Conservation (phyloP, 2,329 filamentous ascomycete species). For the Clonostachys rosea region DNA sequence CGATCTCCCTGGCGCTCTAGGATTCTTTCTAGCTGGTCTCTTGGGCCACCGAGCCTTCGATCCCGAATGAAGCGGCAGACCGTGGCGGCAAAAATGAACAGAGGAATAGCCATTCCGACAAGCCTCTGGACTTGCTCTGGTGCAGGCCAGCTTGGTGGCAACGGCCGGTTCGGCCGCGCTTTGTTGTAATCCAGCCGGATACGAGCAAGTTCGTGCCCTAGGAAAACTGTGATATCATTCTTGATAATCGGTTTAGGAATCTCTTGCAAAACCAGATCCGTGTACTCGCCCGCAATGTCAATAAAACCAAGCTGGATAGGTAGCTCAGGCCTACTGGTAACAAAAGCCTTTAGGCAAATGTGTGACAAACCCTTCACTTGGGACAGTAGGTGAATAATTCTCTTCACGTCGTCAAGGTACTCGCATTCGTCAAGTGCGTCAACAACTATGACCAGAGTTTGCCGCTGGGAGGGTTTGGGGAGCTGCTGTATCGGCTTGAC, state of each 20-base stretch:
- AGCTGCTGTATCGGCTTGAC: not conserved
- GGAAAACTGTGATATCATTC: conserved; percentile 23
- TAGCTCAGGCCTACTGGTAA: conserved; percentile 11
- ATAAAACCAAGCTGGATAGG: conserved; percentile 25
- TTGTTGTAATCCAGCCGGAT: conserved; percentile 16
- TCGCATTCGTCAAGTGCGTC: conserved; percentile 1
- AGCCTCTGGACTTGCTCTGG: conserved; percentile 4
- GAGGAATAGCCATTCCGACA: conserved; percentile 15
- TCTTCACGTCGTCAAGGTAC: not conserved
- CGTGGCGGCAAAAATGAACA: conserved; percentile 24
- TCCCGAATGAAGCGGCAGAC: conserved; percentile 8
- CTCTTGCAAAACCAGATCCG: conserved; percentile 25
- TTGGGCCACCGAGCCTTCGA: conserved; percentile 6
- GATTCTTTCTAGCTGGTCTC: not conserved
- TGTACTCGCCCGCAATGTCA: conserved; percentile 16
- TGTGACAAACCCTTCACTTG: not conserved
- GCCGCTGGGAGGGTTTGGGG: not conserved
- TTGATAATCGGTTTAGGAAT: conserved; percentile 17
- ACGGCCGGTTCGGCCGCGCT: not conserved
- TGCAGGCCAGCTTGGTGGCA: conserved; percentile 4
- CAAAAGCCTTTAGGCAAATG: not conserved
- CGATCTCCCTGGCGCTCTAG: not conserved
- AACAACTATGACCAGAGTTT: not conserved
- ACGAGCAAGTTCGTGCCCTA: conserved; percentile 16
- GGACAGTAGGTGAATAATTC: not conserved